Evolutionary conservation across 1,139 yeast species (phyloP), one percentile per base, ranked within the genome.

Genomic region (Debaryomyces udenii): DNA sequence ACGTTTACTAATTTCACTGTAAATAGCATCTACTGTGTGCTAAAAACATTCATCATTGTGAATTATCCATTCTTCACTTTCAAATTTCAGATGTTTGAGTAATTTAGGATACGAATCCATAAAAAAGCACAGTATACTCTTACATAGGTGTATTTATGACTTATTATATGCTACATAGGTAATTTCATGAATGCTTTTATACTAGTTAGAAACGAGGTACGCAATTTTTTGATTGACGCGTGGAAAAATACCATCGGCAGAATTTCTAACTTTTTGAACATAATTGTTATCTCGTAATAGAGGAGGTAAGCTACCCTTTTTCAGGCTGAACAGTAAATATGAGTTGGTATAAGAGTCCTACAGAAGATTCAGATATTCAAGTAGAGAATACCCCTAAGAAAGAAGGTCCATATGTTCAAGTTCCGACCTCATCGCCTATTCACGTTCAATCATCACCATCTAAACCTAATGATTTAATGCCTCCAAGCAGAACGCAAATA

Each of bases 1-100:
- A 83, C 55, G 64, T 93, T 6, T 93, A 90, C 61, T 93, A 69
- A 38, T 29, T n/a, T 11, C 7, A 9, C 11, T 9, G n/a, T n/a
- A n/a, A n/a, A n/a, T n/a, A n/a, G n/a, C n/a, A n/a, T n/a, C n/a
- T n/a, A n/a, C n/a, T n/a, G n/a, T n/a, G n/a, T n/a, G n/a, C n/a
- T n/a, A n/a, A n/a, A n/a, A n/a, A n/a, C n/a, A n/a, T n/a, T n/a
- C n/a, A n/a, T n/a, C n/a, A n/a, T n/a, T n/a, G n/a, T n/a, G n/a
- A n/a, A n/a, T n/a, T n/a, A n/a, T n/a, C n/a, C n/a, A n/a, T n/a
- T n/a, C n/a, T n/a, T n/a, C n/a, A n/a, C n/a, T n/a, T n/a, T n/a
- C n/a, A n/a, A n/a, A n/a, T n/a, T n/a, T n/a, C n/a, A n/a, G n/a
- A n/a, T n/a, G n/a, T n/a, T n/a, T n/a, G n/a, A n/a, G n/a, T n/a